Evolutionary conservation across 352 stramenopile species (phyloP).

Genomic region (Blastocystis sp.): DNA sequence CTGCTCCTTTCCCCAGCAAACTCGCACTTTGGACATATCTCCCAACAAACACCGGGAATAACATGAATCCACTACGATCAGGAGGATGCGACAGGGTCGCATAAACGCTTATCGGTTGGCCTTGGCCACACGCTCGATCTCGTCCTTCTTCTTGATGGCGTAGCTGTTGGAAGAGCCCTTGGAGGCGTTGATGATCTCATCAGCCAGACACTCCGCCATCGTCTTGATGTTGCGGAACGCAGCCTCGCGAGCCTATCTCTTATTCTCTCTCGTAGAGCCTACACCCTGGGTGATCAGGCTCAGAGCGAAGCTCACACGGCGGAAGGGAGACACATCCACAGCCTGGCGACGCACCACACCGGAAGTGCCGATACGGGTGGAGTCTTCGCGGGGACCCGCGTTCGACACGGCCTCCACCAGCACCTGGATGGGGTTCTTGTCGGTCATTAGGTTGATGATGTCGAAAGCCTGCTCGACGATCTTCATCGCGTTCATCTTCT

Average conservation of each 20-base stretch:
- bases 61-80: not conserved
- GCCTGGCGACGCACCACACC: too few species aligned
- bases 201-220: conserved; percentile 96
- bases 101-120: conserved; percentile 92
- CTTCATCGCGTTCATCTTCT: too few species aligned
- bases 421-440: too few species aligned
- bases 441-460: too few species aligned
- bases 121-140: conserved; percentile 99
- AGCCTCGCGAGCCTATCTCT: conserved; percentile 82
- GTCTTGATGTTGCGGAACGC: conserved; percentile 99
- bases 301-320: too few species aligned
- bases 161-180: conserved; percentile 96
- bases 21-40: not conserved
- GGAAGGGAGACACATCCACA: too few species aligned
- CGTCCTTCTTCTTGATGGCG: conserved; percentile 99
- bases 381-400: too few species aligned
- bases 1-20: not conserved
- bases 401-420: too few species aligned
- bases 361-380: too few species aligned
- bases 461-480: too few species aligned
- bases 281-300: too few species aligned
- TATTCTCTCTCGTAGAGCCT: too few species aligned
- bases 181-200: conserved; percentile 99
- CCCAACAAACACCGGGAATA: not conserved
- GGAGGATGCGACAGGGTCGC: conserved; percentile 2